Evolutionary conservation across 2,329 filamentous ascomycete species (phyloP), one percentile per base, ranked within the genome.

Genomic region (Westerdykella aurantiaca): DNA sequence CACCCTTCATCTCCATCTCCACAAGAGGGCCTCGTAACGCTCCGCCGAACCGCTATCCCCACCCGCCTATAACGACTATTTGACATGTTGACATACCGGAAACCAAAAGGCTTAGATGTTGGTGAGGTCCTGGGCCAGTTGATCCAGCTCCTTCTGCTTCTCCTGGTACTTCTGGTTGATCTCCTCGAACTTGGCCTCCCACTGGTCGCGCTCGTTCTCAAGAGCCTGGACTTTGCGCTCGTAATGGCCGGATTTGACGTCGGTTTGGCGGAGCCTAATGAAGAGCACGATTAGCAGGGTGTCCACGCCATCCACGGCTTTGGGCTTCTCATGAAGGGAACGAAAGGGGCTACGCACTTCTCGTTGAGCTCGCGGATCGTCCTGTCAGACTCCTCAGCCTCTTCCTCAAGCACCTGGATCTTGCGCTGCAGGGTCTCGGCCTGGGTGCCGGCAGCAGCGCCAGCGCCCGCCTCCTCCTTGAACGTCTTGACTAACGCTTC

Each of bases 151-250:
- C 79, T 91, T 91, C 79, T 95, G 83, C 60, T 88, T 79, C 45
- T 78, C 70, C 56, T 75, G 74, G 78, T 94, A 86, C 76, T 96
- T 95, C 82, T 90, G 86, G 61, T 84, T 72, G 85, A 95, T 94
- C 71, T 97, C 91, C 75, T 97, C 93, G 76, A 94, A 97, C 79
- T 98, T 97, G 72, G 79, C 69, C 78, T 97, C 93, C 90, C 90
- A 96, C 72, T 90, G 82, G 72, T 96, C 89, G 63, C 88, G 86
- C 69, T 90, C 82, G 66, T 81, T 78, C 76, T 98, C 93, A 66
- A 96, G 83, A 63, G 93, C 91, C 73, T 96, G 88, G 60, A 97
- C 93, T 80, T 97, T 97, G 75, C 93, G 93, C 78, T 98, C 93
- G 74, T 91, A 97, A 78, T 98, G 91, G 63, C 91, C 93, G 65